A percentile compares a stretch with the other conserved stretches of the same genome.
phyloP scores from a whole-genome alignment of 257 asterid genomes.

The Ajuga chamaepitys region DNA sequence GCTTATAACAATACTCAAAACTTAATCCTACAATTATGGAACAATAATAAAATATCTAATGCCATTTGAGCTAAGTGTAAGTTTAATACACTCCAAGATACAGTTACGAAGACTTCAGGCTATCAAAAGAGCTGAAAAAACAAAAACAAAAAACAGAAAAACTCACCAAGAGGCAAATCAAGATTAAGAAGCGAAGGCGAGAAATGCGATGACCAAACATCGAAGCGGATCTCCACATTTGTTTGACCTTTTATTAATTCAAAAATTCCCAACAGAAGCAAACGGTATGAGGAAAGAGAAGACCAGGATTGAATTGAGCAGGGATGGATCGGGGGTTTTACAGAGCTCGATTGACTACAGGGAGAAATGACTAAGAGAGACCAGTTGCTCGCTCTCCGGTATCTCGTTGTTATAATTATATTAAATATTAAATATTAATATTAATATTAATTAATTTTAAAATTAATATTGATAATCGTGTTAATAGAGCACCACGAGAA shows the following conservation, averaged over 20 bases:
- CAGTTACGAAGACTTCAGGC: not conserved
- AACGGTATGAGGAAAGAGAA: not conserved
- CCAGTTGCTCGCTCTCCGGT: conserved; percentile 4
- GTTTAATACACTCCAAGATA: not conserved
- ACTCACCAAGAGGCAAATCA: conserved; percentile 34
- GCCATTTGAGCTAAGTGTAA: not conserved
- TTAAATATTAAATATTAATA: no score
- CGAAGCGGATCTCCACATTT: conserved; percentile 34
- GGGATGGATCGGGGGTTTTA: conserved; percentile 25
- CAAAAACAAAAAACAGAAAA: not conserved
- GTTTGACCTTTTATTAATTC: conserved; percentile 2
- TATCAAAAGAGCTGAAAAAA: not conserved
- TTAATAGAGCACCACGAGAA: no score
- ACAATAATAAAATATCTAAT: not conserved
- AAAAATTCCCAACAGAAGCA: not conserved
- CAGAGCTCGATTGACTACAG: not conserved
- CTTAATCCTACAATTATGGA: not conserved
- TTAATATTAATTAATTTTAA: no score
- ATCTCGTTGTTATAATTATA: not conserved
- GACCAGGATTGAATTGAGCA: conserved; percentile 15
- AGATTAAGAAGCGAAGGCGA: conserved; percentile 18
- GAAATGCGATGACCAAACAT: conserved; percentile 26
- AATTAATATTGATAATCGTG: no score
- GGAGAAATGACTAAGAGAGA: not conserved
- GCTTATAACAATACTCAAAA: not conserved